Conservation (phyloP, 164 flowering plant species). For the Macadamia tetraphylla region DNA sequence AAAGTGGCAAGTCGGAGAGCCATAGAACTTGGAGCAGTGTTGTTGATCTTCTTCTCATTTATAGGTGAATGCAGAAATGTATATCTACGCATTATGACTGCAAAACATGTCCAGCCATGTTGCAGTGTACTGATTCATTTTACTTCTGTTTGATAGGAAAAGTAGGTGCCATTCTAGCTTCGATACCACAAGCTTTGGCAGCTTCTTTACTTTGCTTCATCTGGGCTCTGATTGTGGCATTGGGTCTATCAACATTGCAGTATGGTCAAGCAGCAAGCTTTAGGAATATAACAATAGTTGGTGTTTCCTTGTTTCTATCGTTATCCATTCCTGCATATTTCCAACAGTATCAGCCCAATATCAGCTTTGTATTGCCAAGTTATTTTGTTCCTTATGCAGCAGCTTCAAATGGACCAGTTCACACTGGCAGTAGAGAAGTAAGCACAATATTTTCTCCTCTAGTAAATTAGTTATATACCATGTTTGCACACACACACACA, state of each 20-base stretch:
- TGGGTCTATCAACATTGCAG: constrained; percentile 79
- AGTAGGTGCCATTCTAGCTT: constrained; percentile 90
- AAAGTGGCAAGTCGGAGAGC: constrained; percentile 77
- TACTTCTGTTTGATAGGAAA: constrained; percentile 49
- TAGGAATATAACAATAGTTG: constrained; percentile 73
- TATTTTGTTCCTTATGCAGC: constrained; percentile 75
- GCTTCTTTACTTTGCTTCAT: constrained; percentile 80
- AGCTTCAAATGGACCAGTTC: constrained; percentile 80
- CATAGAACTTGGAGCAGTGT: constrained; percentile 58
- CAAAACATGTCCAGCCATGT: not conserved
- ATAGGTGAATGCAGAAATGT: constrained; percentile 41
- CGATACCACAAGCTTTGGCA: constrained; percentile 89
- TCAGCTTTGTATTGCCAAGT: constrained; percentile 65
- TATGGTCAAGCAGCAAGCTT: constrained; percentile 61
- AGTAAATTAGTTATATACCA: too few relatives aligned
- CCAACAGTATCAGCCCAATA: constrained; percentile 66
- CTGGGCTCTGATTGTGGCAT: constrained; percentile 75
- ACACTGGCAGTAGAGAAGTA: constrained; percentile 56
- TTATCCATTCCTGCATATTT: constrained; percentile 82
- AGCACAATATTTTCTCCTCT: constrained; percentile 8
- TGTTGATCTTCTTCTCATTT: constrained; percentile 71
- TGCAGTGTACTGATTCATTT: not conserved
- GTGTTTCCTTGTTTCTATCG: constrained; percentile 80
- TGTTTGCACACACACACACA: too few relatives aligned
- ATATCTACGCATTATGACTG: not conserved